A percentile compares a stretch with the other conserved stretches of the same genome.
These are phyloP conservation scores for Kickxella alabastrina DNA, from an alignment of 192 early-diverging fungal genomes.

Conservation along the genomic window DNA sequence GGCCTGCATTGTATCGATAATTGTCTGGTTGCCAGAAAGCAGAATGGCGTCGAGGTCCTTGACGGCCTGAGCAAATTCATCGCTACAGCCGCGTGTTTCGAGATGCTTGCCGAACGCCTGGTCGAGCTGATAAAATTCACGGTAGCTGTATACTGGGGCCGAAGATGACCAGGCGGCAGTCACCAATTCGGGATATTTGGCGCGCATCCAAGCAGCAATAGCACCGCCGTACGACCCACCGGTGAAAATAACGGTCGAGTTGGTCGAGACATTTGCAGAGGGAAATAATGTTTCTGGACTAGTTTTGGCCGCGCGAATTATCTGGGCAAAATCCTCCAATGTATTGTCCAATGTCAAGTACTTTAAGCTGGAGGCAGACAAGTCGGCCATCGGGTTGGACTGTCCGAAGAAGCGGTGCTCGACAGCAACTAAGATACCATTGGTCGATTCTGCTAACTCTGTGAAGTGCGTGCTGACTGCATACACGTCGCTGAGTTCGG, in stretches of 20 bases:
- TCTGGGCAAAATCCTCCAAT: conserved; percentile 13
- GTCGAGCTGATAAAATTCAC: conserved; percentile 55
- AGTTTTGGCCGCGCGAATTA: conserved; percentile 7
- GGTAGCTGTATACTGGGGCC: conserved; percentile 57
- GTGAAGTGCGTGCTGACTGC: conserved; percentile 7
- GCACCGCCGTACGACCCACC: conserved; percentile 70
- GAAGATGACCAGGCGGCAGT: conserved; percentile 63
- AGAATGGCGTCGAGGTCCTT: conserved; percentile 29
- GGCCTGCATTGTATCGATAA: background rate
- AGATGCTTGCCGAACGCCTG: conserved; percentile 30
- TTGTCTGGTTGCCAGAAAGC: background rate
- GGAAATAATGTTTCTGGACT: conserved; percentile 1
- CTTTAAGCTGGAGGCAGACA: conserved; percentile 11
- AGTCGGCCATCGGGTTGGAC: conserved; percentile 34
- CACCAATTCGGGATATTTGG: conserved; percentile 55
- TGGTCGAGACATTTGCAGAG: background rate
- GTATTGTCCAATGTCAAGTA: conserved; percentile 17
- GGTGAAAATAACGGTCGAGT: conserved; percentile 57
- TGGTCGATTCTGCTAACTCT: conserved; percentile 47
- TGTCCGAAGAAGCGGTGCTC: conserved; percentile 60
- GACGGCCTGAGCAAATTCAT: conserved; percentile 21
- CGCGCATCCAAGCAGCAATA: conserved; percentile 66
- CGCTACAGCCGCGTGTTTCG: conserved; percentile 10
- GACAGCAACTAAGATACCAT: conserved; percentile 50
- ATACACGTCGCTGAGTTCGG: background rate